Evolutionary conservation across 371 early-diverging fungal species (phyloP), one percentile per base, ranked within the genome.

Genomic region (Mucor lusitanicus): DNA sequence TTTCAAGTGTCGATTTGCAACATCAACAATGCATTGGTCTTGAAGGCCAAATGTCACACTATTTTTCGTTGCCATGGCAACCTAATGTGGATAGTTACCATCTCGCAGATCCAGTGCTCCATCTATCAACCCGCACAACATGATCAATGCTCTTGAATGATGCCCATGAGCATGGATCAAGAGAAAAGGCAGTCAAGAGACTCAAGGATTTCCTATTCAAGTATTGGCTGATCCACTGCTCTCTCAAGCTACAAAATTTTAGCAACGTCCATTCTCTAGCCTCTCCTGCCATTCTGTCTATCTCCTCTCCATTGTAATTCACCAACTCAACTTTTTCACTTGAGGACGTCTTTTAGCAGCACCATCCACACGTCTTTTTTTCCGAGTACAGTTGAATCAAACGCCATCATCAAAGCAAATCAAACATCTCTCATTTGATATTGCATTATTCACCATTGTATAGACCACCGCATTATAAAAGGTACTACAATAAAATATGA

Each of bases 401-500:
- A 21, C n/a, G 46, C 19, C 23, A 19, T 46, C 21, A 46, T 8
- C 12, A 35, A 11, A 46, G 46, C 46, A 46, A 21, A 46, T 46
- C 46, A 46, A 11, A 46, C 23, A 46, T 46, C 46, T 21, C 21
- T 46, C 53, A 27, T 53, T 27, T 53, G 53, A 23, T 23, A 27
- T 13, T 23, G 27, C 53, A 46, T 19, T 21, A 21, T 19, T 46
- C 46, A 46, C n/a, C 11, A 21, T 46, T 53, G 27, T 25, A 53
- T 13, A 19, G 11, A 40, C 21, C 15, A 60, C 44, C 1, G 15
- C 44, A 62, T 21, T 19, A 37, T 23, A 62, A 62, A 62, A 62
- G 62, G 62, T 62, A 62, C 53, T 62, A 62, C 62, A 39, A 62
- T 62, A 7, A 33, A 50, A 33, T n/a, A 63, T 40, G 63, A 63